These are phyloP conservation scores for Globisporangium splendens DNA, from an alignment of 352 stramenopile genomes.

Conservation along the genomic window DNA sequence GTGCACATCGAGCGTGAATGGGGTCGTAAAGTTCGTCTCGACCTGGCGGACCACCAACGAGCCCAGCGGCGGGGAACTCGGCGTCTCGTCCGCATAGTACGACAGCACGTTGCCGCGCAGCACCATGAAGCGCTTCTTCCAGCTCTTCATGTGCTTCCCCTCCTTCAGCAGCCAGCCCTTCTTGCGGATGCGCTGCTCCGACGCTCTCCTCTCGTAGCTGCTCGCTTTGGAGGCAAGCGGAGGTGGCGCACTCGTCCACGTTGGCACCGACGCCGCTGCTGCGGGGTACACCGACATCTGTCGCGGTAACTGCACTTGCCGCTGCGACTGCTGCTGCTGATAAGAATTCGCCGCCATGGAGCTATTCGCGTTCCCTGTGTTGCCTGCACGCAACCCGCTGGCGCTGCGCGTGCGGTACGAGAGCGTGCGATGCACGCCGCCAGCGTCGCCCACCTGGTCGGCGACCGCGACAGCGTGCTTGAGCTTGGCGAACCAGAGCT, in stretches of 20 bases:
- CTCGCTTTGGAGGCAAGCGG: not conserved
- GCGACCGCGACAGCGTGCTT: constrained; percentile 28
- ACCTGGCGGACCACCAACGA: constrained; percentile 23
- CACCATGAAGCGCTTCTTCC: constrained; percentile 56
- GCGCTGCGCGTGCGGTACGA: constrained; percentile 15
- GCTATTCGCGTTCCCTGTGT: no score
- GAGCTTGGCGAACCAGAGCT: constrained; percentile 43
- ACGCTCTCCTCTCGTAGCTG: not conserved
- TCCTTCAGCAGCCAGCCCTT: constrained; percentile 44
- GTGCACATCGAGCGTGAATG: constrained; percentile 29
- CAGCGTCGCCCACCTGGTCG: not conserved
- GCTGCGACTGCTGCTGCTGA: not conserved
- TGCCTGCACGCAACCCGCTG: not conserved
- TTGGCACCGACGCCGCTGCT: not conserved
- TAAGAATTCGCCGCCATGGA: not conserved
- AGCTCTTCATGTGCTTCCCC: constrained; percentile 33
- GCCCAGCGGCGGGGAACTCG: constrained; percentile 18
- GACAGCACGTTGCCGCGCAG: constrained; percentile 44
- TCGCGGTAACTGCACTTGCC: not conserved
- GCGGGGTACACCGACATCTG: not conserved
- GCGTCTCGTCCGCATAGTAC: constrained; percentile 38
- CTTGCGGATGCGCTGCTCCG: constrained; percentile 10
- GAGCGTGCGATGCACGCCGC: not conserved
- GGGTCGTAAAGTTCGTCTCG: constrained; percentile 26
- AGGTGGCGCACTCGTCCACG: not conserved